Conservation (phyloP, 176 grass and related monocot species). For the Lolium rigidum region DNA sequence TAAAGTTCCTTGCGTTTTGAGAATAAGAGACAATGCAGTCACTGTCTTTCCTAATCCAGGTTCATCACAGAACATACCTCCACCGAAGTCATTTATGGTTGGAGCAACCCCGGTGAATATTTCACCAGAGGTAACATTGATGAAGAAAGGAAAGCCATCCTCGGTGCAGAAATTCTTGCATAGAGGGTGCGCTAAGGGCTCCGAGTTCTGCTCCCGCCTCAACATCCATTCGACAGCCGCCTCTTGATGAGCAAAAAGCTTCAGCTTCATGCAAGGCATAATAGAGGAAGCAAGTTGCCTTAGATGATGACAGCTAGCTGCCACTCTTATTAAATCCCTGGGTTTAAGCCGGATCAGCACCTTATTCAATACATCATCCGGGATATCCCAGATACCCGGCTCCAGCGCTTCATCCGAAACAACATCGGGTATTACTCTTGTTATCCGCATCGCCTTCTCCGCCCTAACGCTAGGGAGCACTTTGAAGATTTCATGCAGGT, state of each 20-base stretch:
- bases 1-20: slow-evolving; percentile 88
- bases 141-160: slow-evolving; percentile 79
- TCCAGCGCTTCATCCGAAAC: slow-evolving; percentile 16
- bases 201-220: slow-evolving; percentile 57
- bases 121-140: slow-evolving; percentile 84
- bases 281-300: slow-evolving; percentile 68
- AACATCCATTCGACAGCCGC: slow-evolving; percentile 94
- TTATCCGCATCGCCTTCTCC: slow-evolving; percentile 56
- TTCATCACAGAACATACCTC: slow-evolving; percentile 99
- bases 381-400: slow-evolving; percentile 72
- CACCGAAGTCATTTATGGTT: slow-evolving; percentile 71
- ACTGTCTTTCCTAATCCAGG: slow-evolving; percentile 97
- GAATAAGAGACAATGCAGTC: slow-evolving; percentile 93
- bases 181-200: slow-evolving; percentile 66
- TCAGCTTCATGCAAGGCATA: slow-evolving; percentile 97
- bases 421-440: slow-evolving; percentile 60
- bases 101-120: slow-evolving; percentile 62
- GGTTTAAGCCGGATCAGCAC: slow-evolving; percentile 66
- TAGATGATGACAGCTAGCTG: slow-evolving; percentile 79
- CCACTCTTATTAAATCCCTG: slow-evolving; percentile 73
- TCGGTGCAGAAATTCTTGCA: slow-evolving; percentile 77
- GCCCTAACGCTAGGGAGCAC: slow-evolving; percentile 69
- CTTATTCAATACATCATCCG: slow-evolving; percentile 80
- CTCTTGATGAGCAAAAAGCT: slow-evolving; percentile 95
- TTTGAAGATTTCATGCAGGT: slow-evolving; percentile 94